Conservation (phyloP, 176 grass and related monocot genomes). For the Juncus inflexus region DNA sequence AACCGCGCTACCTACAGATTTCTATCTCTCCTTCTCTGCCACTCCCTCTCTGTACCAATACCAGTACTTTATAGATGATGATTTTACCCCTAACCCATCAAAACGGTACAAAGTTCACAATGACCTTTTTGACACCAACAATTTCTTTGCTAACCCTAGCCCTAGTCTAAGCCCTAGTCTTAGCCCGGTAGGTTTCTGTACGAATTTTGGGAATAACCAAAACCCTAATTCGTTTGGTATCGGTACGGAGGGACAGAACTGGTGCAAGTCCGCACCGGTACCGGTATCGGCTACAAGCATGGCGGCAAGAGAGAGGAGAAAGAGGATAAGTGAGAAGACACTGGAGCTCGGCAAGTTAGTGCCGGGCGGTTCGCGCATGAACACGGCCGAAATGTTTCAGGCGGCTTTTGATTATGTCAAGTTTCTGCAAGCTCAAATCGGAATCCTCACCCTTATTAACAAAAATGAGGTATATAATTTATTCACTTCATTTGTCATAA, state of each 20-base stretch:
- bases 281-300: slow-evolving; percentile 30
- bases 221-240: slow-evolving; percentile 1
- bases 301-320: slow-evolving; percentile 60
- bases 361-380: slow-evolving; percentile 55
- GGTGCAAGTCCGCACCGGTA: neutral
- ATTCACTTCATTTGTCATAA: neutral
- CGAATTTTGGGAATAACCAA: neutral
- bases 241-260: neutral
- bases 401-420: slow-evolving; percentile 51
- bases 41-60: slow-evolving; percentile 9
- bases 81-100: neutral
- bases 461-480: neutral
- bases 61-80: neutral
- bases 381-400: slow-evolving; percentile 82
- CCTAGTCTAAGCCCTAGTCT: neutral
- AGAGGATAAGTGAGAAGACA: slow-evolving; percentile 72
- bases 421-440: slow-evolving; percentile 71
- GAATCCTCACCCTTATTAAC: slow-evolving; percentile 51
- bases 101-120: neutral
- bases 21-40: neutral
- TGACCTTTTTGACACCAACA: slow-evolving; percentile 4
- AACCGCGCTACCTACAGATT: neutral
- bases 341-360: slow-evolving; percentile 57
- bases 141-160: no score
- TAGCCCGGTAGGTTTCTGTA: neutral